phyloP scores from a whole-genome alignment of 768 basidiomycete genomes.

The Pulveroboletus frians region DNA sequence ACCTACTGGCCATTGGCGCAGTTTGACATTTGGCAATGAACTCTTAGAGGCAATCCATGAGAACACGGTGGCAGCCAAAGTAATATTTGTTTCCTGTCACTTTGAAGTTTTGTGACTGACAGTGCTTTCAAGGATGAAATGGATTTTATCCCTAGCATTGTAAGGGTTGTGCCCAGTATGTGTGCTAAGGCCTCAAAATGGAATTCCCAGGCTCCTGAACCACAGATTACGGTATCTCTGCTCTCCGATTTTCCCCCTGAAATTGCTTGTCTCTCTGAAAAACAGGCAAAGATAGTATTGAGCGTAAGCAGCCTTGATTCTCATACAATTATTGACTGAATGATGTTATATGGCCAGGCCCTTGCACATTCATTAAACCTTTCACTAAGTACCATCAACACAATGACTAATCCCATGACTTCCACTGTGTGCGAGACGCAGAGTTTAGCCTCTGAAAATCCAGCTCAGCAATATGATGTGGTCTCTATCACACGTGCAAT shows the following conservation, averaged over 20 bases:
- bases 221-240: background rate
- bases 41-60: slow-evolving; percentile 12
- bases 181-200: background rate
- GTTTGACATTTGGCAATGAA: slow-evolving; percentile 22
- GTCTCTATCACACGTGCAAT: slow-evolving; percentile 21
- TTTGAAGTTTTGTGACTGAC: slow-evolving; percentile 2
- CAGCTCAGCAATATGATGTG: slow-evolving; percentile 10
- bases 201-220: background rate
- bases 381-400: background rate
- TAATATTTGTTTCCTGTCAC: slow-evolving; percentile 1
- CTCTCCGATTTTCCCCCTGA: slow-evolving; percentile 7
- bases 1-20: slow-evolving; percentile 14
- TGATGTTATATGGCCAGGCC: slow-evolving; percentile 1
- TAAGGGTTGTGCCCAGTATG: background rate
- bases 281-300: slow-evolving; percentile 19
- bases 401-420: background rate
- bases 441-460: background rate
- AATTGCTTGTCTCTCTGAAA: slow-evolving; percentile 19
- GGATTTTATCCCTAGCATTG: background rate
- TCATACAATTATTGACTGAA: background rate
- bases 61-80: slow-evolving; percentile 4
- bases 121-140: slow-evolving; percentile 8
- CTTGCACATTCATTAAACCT: slow-evolving; percentile 14
- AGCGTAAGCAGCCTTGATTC: slow-evolving; percentile 12
- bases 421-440: background rate